A percentile compares a stretch with the other conserved stretches of the same genome.
These are phyloP conservation scores for Spergularia bocconei DNA, from an alignment of 148 eudicot species.

Conservation along the genomic window DNA sequence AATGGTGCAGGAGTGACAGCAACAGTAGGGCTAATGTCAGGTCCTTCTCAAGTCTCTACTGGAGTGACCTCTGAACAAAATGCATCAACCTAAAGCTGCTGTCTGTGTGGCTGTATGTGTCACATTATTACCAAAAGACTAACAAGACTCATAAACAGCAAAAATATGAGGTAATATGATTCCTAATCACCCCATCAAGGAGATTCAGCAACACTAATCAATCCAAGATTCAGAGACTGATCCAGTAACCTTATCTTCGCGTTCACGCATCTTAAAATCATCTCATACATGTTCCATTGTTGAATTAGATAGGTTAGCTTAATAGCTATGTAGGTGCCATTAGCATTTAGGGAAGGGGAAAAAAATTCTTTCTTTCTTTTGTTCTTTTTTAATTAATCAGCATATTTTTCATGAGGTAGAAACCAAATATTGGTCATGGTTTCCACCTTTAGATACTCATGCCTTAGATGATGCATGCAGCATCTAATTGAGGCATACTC, in stretches of 20 bases:
- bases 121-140: constrained; percentile 20
- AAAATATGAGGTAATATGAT: background rate
- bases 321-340: constrained; percentile 29
- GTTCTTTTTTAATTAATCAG: background rate
- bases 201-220: constrained; percentile 15
- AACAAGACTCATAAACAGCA: constrained; percentile 23
- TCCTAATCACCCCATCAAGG: background rate
- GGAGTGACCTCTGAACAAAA: constrained; percentile 37
- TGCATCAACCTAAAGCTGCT: constrained; percentile 28
- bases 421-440: constrained; percentile 40
- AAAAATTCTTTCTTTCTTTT: constrained; percentile 12
- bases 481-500: constrained; percentile 34
- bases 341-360: constrained; percentile 24
- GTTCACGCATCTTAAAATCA: background rate
- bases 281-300: constrained; percentile 24
- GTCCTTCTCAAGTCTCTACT: constrained; percentile 35
- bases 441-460: constrained; percentile 30
- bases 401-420: constrained; percentile 30
- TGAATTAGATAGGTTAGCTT: constrained; percentile 17
- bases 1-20: constrained; percentile 28
- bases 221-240: constrained; percentile 17
- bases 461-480: constrained; percentile 37
- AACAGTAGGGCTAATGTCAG: constrained; percentile 17
- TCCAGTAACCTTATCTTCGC: background rate
- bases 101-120: background rate